These are phyloP conservation scores for Earliella scabrosa DNA, from an alignment of 1,284 basidiomycete genomes.

Conservation along the genomic window DNA sequence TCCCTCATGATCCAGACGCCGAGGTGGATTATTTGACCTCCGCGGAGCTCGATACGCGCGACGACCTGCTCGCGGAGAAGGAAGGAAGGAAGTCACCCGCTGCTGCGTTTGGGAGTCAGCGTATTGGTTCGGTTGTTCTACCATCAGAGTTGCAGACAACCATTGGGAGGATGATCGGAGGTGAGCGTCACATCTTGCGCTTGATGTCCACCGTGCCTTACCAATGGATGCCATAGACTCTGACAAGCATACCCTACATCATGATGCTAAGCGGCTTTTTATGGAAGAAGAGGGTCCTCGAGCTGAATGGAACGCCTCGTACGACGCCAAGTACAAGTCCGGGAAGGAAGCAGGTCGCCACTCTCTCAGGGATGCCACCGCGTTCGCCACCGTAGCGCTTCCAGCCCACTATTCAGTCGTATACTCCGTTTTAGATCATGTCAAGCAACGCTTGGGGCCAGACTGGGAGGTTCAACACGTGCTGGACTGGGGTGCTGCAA, in stretches of 20 bases:
- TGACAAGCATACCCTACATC: conserved; percentile 65
- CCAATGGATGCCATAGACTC: conserved; percentile 61
- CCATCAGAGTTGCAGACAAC: conserved; percentile 70
- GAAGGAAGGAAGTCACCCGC: conserved; percentile 78
- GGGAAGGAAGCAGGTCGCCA: conserved; percentile 59
- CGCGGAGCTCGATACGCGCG: conserved; percentile 31
- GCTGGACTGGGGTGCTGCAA: conserved; percentile 77
- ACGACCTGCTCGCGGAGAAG: conserved; percentile 38
- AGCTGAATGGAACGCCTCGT: conserved; percentile 55
- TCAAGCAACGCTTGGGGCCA: conserved; percentile 62
- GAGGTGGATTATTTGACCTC: conserved; percentile 31
- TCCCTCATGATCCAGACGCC: conserved; percentile 38
- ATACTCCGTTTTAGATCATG: conserved; percentile 64
- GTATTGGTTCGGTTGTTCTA: conserved; percentile 70
- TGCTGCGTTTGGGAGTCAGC: conserved; percentile 75
- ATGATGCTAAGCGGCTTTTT: conserved; percentile 75
- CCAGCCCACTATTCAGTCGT: conserved; percentile 81
- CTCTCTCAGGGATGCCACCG: conserved; percentile 68
- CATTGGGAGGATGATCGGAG: conserved; percentile 60
- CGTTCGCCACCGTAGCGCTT: conserved; percentile 74
- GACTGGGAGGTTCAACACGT: conserved; percentile 61
- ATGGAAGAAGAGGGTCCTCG: conserved; percentile 38
- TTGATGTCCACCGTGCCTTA: no score
- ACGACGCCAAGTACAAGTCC: conserved; percentile 63
- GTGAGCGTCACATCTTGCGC: conserved; percentile 40